These are phyloP conservation scores for Penicillium italicum DNA, from an alignment of 2,329 filamentous ascomycete species.

Conservation along the genomic window DNA sequence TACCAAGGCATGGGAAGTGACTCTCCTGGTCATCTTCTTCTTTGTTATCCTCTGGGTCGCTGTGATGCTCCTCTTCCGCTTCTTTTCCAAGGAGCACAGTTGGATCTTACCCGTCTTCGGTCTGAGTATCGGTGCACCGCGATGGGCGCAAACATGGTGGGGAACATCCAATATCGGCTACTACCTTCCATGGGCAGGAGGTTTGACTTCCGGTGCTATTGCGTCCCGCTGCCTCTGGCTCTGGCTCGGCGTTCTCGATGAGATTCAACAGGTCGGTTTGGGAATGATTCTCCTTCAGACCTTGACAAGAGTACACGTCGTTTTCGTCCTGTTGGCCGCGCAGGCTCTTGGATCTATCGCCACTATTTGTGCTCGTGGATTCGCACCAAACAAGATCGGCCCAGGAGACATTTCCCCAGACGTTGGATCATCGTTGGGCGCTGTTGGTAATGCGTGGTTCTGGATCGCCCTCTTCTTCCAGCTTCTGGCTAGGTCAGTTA, in stretches of 20 bases:
- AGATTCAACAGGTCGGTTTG: constrained; percentile 62
- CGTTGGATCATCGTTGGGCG: constrained; percentile 48
- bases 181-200: constrained; percentile 58
- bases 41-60: constrained; percentile 56
- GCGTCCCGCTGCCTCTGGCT: constrained; percentile 59
- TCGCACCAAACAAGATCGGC: constrained; percentile 59
- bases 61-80: constrained; percentile 47
- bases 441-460: constrained; percentile 54
- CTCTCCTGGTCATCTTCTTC: constrained; percentile 48
- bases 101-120: constrained; percentile 67
- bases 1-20: constrained; percentile 55
- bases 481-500: constrained; percentile 57
- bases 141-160: constrained; percentile 68
- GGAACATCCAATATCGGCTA: constrained; percentile 57
- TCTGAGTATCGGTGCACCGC: constrained; percentile 60
- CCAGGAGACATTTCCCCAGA: constrained; percentile 61
- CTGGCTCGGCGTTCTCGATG: constrained; percentile 64
- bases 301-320: constrained; percentile 61
- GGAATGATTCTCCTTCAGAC: constrained; percentile 66
- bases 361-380: constrained; percentile 60
- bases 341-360: constrained; percentile 60
- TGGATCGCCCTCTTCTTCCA: constrained; percentile 60
- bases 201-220: constrained; percentile 52
- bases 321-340: constrained; percentile 56
- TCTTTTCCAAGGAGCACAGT: constrained; percentile 57